These are phyloP conservation scores for Barnettozyma vustinii DNA, from an alignment of 805 yeast species.

Conservation along the genomic window DNA sequence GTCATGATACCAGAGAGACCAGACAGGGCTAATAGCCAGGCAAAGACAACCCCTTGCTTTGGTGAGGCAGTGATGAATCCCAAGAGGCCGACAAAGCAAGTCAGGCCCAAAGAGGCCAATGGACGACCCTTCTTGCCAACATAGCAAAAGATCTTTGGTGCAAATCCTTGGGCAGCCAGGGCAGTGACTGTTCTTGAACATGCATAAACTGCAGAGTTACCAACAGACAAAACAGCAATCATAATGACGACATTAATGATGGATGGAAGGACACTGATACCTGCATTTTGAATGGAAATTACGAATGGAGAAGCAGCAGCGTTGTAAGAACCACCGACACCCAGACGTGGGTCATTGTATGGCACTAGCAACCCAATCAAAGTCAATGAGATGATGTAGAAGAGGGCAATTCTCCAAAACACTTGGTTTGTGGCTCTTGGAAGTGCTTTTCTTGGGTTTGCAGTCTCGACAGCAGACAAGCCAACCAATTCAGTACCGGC, in stretches of 20 bases:
- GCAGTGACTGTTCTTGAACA: constrained; percentile 50
- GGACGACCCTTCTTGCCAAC: constrained; percentile 53
- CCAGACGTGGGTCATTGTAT: constrained; percentile 45
- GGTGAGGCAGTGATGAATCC: constrained; percentile 60
- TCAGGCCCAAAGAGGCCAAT: constrained; percentile 37
- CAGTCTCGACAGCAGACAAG: constrained; percentile 48
- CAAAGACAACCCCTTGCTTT: constrained; percentile 52
- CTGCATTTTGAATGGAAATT: constrained; percentile 54
- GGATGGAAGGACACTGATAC: constrained; percentile 53
- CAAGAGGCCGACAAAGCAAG: constrained; percentile 46
- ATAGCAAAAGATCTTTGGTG: constrained; percentile 42
- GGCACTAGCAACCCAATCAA: constrained; percentile 58
- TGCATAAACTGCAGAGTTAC: constrained; percentile 48
- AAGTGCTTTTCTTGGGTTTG: constrained; percentile 49
- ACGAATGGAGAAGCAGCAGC: constrained; percentile 66
- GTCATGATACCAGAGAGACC: constrained; percentile 75
- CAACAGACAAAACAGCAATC: constrained; percentile 49
- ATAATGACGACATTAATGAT: constrained; percentile 58
- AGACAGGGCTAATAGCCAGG: constrained; percentile 70
- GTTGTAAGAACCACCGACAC: constrained; percentile 43
- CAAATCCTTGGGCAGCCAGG: constrained; percentile 45
- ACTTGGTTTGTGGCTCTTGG: constrained; percentile 49
- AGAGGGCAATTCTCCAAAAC: constrained; percentile 53
- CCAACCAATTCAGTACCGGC: constrained; percentile 64
- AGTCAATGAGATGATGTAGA: constrained; percentile 53